Evolutionary conservation across 1,139 yeast genomes (phyloP), one percentile per base, ranked within the genome.

Genomic region (Kluyveromyces marxianus): DNA sequence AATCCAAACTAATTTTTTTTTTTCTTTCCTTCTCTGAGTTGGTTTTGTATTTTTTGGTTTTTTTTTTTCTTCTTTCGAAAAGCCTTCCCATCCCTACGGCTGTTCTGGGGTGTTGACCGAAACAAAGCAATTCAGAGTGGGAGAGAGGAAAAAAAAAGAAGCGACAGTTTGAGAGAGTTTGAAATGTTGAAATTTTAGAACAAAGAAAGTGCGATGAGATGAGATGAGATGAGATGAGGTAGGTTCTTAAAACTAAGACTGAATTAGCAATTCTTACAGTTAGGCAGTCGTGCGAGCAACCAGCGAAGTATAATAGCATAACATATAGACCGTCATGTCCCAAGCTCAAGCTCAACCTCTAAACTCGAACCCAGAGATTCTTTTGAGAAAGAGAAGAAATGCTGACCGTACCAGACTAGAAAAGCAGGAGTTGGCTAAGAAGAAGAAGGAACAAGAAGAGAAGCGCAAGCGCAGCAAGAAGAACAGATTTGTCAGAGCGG

Each of bases 371-470:
- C 92, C 92, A 37, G 92, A 84, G 62, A 73, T 84, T 48, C 77
- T 84, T 57, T 72, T 84, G 55, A 79, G 81, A 60, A 84, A 83
- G 71, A 78, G 94, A 68, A 84, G 83, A 69, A 78, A 83, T 61
- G 83, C 81, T 51, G 90, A 84, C 61, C 72, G 83, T 63, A 71
- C 81, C 57, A 76, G 89, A 62, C 59, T 83, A 49, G 81, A 78
- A 58, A 80, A 78, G 59, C 86, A 79, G 59, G 83, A 67, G 47
- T 56, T 60, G 32, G 67, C 69, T 8, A 66, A 65, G 47, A 53
- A 61, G 49, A 66, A 63, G 76, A 66, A 68, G 59, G 62, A 78
- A 70, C 68, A 75, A 37, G 65, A 64, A 49, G 63, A 64, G 44
- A 70, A 69, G 54, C 72, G 69, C 56, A 69, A 68, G 54, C 69